These are phyloP conservation scores for Tylopilus vinaceipallidus DNA, from an alignment of 768 basidiomycete species.

Conservation along the genomic window DNA sequence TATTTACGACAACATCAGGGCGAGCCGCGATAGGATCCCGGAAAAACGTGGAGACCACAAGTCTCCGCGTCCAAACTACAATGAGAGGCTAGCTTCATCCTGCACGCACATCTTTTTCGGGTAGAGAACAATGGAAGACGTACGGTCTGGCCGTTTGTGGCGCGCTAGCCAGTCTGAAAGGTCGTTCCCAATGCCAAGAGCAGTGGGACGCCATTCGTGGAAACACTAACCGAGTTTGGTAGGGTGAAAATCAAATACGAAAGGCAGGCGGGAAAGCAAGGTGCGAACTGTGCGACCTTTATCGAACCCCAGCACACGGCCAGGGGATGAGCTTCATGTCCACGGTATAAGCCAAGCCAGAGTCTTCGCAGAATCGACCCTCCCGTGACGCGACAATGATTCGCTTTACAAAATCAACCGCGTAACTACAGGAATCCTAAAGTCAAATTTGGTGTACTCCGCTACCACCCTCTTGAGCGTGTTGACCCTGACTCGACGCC, in stretches of 20 bases:
- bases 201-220: not conserved
- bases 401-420: conserved; percentile 18
- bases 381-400: too few species aligned
- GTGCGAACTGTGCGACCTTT: too few species aligned
- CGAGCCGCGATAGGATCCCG: not conserved
- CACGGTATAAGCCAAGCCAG: too few species aligned
- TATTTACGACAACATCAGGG: conserved; percentile 4
- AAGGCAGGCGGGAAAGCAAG: too few species aligned
- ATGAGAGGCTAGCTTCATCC: too few species aligned
- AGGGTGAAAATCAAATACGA: too few species aligned
- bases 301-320: too few species aligned
- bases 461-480: conserved; percentile 11
- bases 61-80: not conserved
- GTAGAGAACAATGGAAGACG: too few species aligned
- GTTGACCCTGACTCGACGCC: conserved; percentile 16
- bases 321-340: too few species aligned
- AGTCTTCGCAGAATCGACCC: too few species aligned
- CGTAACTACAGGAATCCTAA: conserved; percentile 16
- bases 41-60: not conserved
- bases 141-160: not conserved
- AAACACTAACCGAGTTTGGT: not conserved
- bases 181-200: not conserved
- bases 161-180: too few species aligned
- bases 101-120: too few species aligned
- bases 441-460: conserved; percentile 15